Conservation (phyloP, 805 yeast species). For the Metschnikowia anglica region DNA sequence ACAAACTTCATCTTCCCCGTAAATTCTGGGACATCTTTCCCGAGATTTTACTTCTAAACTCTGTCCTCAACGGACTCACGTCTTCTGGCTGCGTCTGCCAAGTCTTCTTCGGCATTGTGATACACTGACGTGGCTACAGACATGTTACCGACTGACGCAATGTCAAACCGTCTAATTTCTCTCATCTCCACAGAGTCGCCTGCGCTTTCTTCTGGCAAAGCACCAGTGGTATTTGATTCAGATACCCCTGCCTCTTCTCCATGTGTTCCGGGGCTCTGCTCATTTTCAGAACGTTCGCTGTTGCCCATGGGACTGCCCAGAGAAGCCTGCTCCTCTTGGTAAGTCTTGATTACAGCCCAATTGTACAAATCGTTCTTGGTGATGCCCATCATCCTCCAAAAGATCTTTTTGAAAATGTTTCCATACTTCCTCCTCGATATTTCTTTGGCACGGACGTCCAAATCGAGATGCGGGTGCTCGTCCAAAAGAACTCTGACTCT, state of each 20-base stretch:
- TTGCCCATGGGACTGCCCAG: slow-evolving; percentile 1
- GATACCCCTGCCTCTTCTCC: not conserved
- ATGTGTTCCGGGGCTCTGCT: not conserved
- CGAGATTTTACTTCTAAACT: slow-evolving; percentile 2
- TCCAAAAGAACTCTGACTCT: slow-evolving; percentile 42
- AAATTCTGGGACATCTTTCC: not conserved
- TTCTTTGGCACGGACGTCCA: slow-evolving; percentile 47
- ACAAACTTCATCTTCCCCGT: not conserved
- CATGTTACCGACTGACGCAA: not conserved
- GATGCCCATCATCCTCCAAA: slow-evolving; percentile 62
- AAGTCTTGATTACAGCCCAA: slow-evolving; percentile 44
- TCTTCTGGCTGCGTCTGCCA: slow-evolving; percentile 12
- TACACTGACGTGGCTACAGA: slow-evolving; percentile 3
- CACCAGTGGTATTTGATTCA: not conserved
- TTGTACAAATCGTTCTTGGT: slow-evolving; percentile 46
- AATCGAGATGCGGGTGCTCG: slow-evolving; percentile 31
- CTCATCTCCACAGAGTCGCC: slow-evolving; percentile 7
- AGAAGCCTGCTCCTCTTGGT: slow-evolving; percentile 15
- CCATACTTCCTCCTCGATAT: slow-evolving; percentile 37
- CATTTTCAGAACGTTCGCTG: not conserved
- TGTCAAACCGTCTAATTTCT: slow-evolving; percentile 4
- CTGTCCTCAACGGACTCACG: slow-evolving; percentile 12
- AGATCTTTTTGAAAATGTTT: slow-evolving; percentile 31
- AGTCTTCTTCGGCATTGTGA: slow-evolving; percentile 12
- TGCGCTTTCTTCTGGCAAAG: not conserved